phyloP scores from a whole-genome alignment of 345 rosid species.

The Aquilaria sinensis region DNA sequence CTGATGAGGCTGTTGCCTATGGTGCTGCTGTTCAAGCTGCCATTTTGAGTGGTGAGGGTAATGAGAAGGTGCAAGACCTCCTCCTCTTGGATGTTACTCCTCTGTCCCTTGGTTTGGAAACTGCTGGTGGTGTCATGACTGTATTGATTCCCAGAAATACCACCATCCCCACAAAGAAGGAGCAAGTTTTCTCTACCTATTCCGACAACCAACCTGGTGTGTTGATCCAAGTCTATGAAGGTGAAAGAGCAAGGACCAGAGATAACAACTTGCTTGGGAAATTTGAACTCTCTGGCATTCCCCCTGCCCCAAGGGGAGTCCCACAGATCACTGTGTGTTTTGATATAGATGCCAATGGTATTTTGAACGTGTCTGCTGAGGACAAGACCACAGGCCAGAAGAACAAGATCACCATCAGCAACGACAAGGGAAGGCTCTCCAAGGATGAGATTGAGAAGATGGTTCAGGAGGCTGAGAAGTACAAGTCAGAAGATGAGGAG shows the following conservation, averaged over 20 bases:
- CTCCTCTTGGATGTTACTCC: conserved; percentile 55
- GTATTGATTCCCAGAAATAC: conserved; percentile 59
- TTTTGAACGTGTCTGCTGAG: conserved; percentile 45
- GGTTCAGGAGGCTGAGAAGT: conserved; percentile 50
- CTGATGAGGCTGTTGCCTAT: conserved; percentile 57
- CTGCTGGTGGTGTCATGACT: conserved; percentile 61
- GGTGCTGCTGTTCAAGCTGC: conserved; percentile 72
- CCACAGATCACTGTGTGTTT: conserved; percentile 36
- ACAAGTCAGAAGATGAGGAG: conserved; percentile 46
- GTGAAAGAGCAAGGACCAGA: conserved; percentile 46
- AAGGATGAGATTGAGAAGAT: conserved; percentile 51
- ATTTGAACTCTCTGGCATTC: conserved; percentile 54
- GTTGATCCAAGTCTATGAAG: conserved; percentile 57
- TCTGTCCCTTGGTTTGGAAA: conserved; percentile 45
- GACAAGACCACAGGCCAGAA: conserved; percentile 44
- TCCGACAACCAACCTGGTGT: conserved; percentile 61
- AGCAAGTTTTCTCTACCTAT: conserved; percentile 52
- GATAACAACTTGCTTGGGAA: conserved; percentile 61
- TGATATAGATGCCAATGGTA: conserved; percentile 38
- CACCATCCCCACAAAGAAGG: conserved; percentile 51
- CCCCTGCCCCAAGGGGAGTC: conserved; percentile 61
- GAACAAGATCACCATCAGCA: conserved; percentile 52
- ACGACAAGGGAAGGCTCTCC: conserved; percentile 45
- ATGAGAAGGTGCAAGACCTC: conserved; percentile 57
- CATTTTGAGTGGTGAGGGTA: conserved; percentile 56